Conservation (phyloP, 1,139 yeast species). For the Scheffersomyces insectosa region DNA sequence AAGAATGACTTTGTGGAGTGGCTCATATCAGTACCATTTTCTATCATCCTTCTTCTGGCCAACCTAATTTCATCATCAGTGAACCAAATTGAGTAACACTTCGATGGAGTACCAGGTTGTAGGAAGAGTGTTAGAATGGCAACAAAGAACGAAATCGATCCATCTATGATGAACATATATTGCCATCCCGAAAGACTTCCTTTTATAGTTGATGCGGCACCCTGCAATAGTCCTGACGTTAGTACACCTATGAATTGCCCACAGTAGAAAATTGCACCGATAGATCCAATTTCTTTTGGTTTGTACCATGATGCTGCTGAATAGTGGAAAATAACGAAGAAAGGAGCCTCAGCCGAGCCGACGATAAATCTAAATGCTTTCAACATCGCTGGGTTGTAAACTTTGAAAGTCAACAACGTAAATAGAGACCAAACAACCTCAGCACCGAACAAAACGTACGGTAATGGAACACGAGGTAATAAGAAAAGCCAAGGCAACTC, state of each 20-base stretch:
- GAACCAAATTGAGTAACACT: conserved; percentile 28
- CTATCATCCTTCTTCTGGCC: conserved; percentile 24
- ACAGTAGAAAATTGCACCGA: conserved; percentile 29
- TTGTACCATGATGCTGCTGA: conserved; percentile 27
- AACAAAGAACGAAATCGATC: conserved; percentile 25
- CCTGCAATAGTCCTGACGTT: conserved; percentile 30
- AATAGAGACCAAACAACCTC: conserved; percentile 28
- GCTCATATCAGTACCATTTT: conserved; percentile 23
- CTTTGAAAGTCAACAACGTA: conserved; percentile 22
- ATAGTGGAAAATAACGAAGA: conserved; percentile 24
- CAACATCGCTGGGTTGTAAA: conserved; percentile 17
- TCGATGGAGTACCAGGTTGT: conserved; percentile 32
- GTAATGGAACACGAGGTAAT: conserved; percentile 22
- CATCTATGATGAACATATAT: conserved; percentile 33
- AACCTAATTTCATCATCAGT: conserved; percentile 31
- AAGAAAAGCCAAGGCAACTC: conserved; percentile 25
- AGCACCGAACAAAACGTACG: conserved; percentile 22
- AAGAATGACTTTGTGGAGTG: conserved; percentile 22
- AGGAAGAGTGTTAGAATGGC: conserved; percentile 24
- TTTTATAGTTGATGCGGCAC: conserved; percentile 21
- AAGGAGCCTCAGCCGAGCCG: conserved; percentile 28
- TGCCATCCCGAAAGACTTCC: conserved; percentile 28
- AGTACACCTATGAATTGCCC: conserved; percentile 32
- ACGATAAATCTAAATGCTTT: conserved; percentile 30
- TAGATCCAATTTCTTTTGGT: conserved; percentile 25